Percentiles rank a stretch among this genome's conserved stretches.
These are phyloP conservation scores for Aspergillus ibericus DNA, from an alignment of 2,329 filamentous ascomycete species.

Conservation along the genomic window DNA sequence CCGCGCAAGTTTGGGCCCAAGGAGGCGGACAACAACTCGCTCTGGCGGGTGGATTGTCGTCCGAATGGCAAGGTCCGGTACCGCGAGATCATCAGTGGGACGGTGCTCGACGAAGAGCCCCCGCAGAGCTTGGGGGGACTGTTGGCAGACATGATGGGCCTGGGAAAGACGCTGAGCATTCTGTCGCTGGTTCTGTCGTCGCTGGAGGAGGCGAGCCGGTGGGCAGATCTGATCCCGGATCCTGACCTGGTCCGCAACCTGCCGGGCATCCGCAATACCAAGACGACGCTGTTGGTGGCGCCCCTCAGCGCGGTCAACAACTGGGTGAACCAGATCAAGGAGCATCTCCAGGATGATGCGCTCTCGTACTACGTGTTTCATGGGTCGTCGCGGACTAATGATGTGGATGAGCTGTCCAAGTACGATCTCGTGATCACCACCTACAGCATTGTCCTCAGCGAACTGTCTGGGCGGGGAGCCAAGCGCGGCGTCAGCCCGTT, in stretches of 20 bases:
- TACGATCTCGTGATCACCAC: conserved; percentile 90
- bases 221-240: conserved; percentile 57
- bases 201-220: conserved; percentile 61
- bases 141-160: conserved; percentile 82
- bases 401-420: conserved; percentile 65
- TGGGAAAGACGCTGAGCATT: conserved; percentile 85
- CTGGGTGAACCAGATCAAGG: conserved; percentile 88
- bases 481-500: conserved; percentile 63
- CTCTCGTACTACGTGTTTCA: conserved; percentile 84
- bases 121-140: conserved; percentile 71
- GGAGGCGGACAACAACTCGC: conserved; percentile 65
- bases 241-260: conserved; percentile 30
- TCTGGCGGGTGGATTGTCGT: conserved; percentile 69
- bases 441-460: conserved; percentile 82
- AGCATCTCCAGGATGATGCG: conserved; percentile 67
- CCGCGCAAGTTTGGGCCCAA: conserved; percentile 59
- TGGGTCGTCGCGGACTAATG: conserved; percentile 71
- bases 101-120: conserved; percentile 60
- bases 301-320: conserved; percentile 90
- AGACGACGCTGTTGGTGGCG: conserved; percentile 80
- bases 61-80: conserved; percentile 63
- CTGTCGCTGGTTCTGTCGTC: conserved; percentile 73
- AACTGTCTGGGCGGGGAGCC: conserved; percentile 66
- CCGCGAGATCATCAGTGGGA: conserved; percentile 82
- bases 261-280: conserved; percentile 61